A percentile compares a stretch with the other conserved stretches of the same genome.
Evolutionary conservation across 768 basidiomycete species (phyloP).

Genomic region (Daedaleopsis nitida): DNA sequence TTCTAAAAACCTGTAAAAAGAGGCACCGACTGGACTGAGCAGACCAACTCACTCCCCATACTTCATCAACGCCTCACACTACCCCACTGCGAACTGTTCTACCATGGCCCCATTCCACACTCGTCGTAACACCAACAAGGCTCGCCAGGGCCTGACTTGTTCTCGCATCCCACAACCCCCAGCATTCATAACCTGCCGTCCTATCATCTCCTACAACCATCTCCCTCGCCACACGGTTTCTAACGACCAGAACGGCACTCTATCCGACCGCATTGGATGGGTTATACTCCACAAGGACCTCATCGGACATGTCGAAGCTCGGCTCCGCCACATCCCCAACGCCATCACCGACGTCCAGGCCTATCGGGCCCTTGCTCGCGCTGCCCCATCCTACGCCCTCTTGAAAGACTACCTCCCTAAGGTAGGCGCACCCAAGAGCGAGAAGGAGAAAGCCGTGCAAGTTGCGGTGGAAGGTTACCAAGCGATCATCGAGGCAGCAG

Average conservation of each 20-base stretch:
- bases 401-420: neutral
- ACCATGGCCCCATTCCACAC: neutral
- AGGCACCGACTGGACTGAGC: neutral
- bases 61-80: no score
- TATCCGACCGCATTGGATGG: neutral
- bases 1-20: neutral
- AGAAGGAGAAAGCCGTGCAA: neutral
- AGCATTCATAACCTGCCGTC: neutral
- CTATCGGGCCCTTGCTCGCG: neutral
- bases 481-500: neutral
- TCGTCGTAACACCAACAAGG: neutral
- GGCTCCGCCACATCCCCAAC: neutral
- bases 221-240: neutral
- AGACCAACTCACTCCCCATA: neutral
- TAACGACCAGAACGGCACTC: neutral
- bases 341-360: neutral
- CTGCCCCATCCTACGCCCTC: neutral
- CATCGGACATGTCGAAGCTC: neutral
- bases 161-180: neutral
- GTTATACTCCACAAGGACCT: neutral
- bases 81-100: neutral
- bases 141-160: neutral
- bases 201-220: neutral
- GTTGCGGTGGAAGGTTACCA: neutral
- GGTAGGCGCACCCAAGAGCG: neutral